Percentiles rank a stretch among this genome's conserved stretches.
phyloP scores from a whole-genome alignment of 2,329 filamentous ascomycete genomes.

The Colletotrichum lini region DNA sequence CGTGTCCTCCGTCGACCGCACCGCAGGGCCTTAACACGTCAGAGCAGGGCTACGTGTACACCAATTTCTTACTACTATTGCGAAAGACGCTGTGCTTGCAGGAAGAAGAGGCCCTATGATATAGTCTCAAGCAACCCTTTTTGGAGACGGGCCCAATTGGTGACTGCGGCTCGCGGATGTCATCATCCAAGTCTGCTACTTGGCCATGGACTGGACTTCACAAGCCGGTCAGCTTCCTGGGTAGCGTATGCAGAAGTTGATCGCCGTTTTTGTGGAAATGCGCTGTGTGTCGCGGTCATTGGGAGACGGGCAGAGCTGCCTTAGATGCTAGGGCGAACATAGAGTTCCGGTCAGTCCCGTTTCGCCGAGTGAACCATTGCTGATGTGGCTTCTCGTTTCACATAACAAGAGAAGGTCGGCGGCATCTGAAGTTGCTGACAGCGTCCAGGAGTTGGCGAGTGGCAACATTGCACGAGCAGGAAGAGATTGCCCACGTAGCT shows the following conservation, averaged over 20 bases:
- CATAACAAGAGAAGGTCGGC: slow-evolving; percentile 23
- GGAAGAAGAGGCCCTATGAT: background rate
- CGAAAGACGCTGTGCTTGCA: no score
- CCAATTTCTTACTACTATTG: no score
- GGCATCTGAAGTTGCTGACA: background rate
- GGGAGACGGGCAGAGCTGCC: slow-evolving; percentile 4
- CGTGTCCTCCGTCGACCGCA: slow-evolving; percentile 2
- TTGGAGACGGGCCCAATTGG: background rate
- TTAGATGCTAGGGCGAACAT: background rate
- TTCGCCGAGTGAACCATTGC: background rate
- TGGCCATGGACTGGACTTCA: background rate
- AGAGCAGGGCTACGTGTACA: slow-evolving; percentile 27
- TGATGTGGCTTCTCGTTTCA: slow-evolving; percentile 5
- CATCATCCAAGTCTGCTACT: background rate
- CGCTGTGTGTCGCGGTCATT: background rate
- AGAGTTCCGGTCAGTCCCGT: background rate
- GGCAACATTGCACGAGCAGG: slow-evolving; percentile 20
- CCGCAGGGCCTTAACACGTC: slow-evolving; percentile 22
- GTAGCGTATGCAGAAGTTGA: background rate
- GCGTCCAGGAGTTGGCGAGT: slow-evolving; percentile 6
- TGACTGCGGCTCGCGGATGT: background rate
- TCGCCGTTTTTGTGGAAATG: background rate
- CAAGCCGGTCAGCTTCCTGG: background rate
- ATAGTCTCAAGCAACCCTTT: background rate
- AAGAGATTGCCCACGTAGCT: slow-evolving; percentile 17